Evolutionary conservation across 1,284 basidiomycete genomes (phyloP), one percentile per base, ranked within the genome.

Genomic region (Exobasidium cylindrosporum): DNA sequence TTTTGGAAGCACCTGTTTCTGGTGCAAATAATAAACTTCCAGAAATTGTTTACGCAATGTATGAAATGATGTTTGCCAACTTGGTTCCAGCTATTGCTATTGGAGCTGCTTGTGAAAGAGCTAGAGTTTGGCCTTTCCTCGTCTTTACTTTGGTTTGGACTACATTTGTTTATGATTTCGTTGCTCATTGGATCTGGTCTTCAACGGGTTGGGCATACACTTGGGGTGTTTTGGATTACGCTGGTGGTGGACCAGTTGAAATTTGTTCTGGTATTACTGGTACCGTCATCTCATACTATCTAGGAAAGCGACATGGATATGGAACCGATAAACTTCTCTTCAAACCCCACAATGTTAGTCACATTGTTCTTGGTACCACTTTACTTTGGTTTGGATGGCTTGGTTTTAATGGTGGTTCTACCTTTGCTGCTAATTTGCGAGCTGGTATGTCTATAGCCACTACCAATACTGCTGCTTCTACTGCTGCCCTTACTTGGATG

Each of bases 331-430:
- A 91, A 26, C 83, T 91, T 69, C 89, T 93, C 73, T 96, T 93
- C 84, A 87, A 92, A 65, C 93, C 93, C 7, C 91, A 94, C 81
- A 96, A 95, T 78, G 91, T 96, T 21, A 89, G 89, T 31, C 83
- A 93, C 80, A 90, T 96, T 73, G 88, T 87, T 60, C 86, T 97
- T 57, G 94, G 94, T 66, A 94, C 88, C 14, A 85, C 87, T 13
- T 85, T 96, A 69, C 87, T 96, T 61, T 96, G 92, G 92, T 89
- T 95, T 77, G 92, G 92, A 61, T 97, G 94, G 94, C 92, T 94
- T 76, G 93, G 89, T 13, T 91, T 90, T 84, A 94, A 94, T 82
- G 92, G 92, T 46, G 86, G 86, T 14, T 91, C 88, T 57, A 89
- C 92, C 7, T 92, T 92, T 74, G 91, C 90, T 59, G 92, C 92